These are phyloP conservation scores for Talaromyces adpressus DNA, from an alignment of 495 filamentous ascomycete genomes.

Conservation along the genomic window DNA sequence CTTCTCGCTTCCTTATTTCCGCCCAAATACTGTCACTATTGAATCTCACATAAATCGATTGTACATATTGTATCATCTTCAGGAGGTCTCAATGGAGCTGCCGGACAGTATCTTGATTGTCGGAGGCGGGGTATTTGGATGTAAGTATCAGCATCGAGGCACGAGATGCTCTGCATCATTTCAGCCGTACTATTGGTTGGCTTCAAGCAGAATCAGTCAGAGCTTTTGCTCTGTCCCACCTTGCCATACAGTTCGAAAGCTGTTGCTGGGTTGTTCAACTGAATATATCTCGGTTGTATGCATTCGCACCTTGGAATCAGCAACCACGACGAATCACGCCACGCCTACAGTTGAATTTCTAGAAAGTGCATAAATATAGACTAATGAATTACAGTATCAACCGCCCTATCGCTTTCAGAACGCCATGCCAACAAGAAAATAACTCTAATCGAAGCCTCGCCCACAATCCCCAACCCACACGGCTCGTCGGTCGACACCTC, in stretches of 20 bases:
- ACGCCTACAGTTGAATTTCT: background rate
- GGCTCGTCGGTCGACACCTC: conserved; percentile 68
- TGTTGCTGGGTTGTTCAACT: too few relatives aligned
- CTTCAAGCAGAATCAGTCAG: too few relatives aligned
- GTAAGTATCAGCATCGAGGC: conserved; percentile 31
- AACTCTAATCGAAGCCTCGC: conserved; percentile 61
- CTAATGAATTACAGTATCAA: conserved; percentile 38
- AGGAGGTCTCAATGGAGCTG: conserved; percentile 23
- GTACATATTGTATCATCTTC: background rate
- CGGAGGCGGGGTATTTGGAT: conserved; percentile 72
- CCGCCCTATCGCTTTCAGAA: conserved; percentile 56
- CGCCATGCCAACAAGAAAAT: conserved; percentile 49
- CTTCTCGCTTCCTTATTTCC: background rate
- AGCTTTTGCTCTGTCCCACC: too few relatives aligned
- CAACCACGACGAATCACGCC: too few relatives aligned
- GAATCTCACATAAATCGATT: background rate
- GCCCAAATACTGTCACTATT: background rate
- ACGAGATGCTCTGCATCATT: background rate
- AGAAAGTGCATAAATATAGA: background rate
- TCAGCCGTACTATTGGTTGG: background rate
- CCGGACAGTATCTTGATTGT: conserved; percentile 60
- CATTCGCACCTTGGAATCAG: too few relatives aligned
- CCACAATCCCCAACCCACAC: conserved; percentile 62
- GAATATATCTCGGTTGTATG: too few relatives aligned
- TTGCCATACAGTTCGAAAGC: background rate